Base-by-base conservation (phyloP, 805 yeast genomes). In the Candida patagonica region DNA sequence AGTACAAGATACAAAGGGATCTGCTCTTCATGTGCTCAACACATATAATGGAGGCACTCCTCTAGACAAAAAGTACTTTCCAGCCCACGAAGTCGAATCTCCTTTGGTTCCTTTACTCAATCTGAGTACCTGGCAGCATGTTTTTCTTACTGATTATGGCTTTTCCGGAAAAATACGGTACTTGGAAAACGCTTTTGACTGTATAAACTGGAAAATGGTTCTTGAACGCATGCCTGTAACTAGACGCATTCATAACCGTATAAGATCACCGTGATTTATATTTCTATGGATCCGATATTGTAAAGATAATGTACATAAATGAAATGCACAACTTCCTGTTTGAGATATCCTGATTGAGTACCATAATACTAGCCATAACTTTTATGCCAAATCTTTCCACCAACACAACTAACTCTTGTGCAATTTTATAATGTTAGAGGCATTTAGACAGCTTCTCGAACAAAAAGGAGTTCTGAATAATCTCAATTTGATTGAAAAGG, bases 21-120 rank as follows among this genome's bases (percentile, higher is more conserved):
- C 51, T 23, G 33, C 67, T 19, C 66, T 86, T 48, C 78, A 75
- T 30, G 67, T 92, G 5, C 65, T 87, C 43, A 89, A 89, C 67
- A 87, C 97, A 7, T 92, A 89, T 63, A 86, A 87, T 57, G 76
- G 84, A 30, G 96, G 96, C n/a, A 70, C 83, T 9, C 94, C 95
- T 23, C 78, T 78, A 10, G 24, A 20, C 8, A 20, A 33, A 15
- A 31, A 19, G 35, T 17, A n/a, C n/a, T 13, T 17, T 13, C 23
- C 20, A 8, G 13, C 13, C 5, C 20, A 22, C 16, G 35, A 20
- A 31, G 22, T 16, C 24, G 26, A 23, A 9, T n/a, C 21, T 21
- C 24, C 35, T 19, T 35, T 44, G 31, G 38, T 40, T 24, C 95
- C 95, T 2, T 62, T 92, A 37, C 69, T 92, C 48, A 78, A 76